phyloP scores from a whole-genome alignment of 2,329 filamentous ascomycete genomes.

The Ophiostoma ips region DNA sequence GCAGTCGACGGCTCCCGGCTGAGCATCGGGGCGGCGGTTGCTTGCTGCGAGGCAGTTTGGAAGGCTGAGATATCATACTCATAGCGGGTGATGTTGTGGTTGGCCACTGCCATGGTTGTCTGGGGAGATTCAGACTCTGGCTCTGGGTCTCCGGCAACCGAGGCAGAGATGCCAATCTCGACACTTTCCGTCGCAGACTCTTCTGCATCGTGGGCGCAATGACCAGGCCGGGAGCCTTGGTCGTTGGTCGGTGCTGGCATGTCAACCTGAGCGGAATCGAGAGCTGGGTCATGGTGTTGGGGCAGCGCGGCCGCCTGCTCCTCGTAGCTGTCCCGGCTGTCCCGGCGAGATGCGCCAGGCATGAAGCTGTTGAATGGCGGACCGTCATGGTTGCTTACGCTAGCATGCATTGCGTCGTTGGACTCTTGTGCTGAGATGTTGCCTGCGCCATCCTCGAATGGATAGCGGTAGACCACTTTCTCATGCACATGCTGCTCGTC shows the following conservation, averaged over 20 bases:
- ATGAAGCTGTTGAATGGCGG: constrained; percentile 5
- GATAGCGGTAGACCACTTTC: constrained; percentile 18
- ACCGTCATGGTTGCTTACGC: neutral
- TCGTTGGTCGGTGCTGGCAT: too few relatives aligned
- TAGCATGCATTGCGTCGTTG: neutral
- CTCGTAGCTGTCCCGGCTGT: constrained; percentile 4
- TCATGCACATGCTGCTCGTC: neutral
- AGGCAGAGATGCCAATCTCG: neutral
- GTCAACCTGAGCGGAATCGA: too few relatives aligned
- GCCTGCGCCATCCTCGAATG: constrained; percentile 31
- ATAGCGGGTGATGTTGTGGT: neutral
- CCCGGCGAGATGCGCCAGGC: constrained; percentile 9
- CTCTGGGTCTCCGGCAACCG: too few relatives aligned
- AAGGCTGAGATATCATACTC: constrained; percentile 29
- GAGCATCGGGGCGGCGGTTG: constrained; percentile 37
- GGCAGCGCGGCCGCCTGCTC: constrained; percentile 4
- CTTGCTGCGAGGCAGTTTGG: constrained; percentile 25
- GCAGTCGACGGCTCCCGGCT: constrained; percentile 29
- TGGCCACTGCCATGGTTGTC: neutral
- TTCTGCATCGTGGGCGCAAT: neutral
- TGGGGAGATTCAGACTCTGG: neutral
- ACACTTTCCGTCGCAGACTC: neutral
- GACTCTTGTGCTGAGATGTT: neutral
- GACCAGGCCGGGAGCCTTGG: neutral
- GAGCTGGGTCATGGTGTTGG: neutral